These are phyloP conservation scores for Scortechinia acanthostroma DNA, from an alignment of 2,329 filamentous ascomycete species.

Conservation along the genomic window DNA sequence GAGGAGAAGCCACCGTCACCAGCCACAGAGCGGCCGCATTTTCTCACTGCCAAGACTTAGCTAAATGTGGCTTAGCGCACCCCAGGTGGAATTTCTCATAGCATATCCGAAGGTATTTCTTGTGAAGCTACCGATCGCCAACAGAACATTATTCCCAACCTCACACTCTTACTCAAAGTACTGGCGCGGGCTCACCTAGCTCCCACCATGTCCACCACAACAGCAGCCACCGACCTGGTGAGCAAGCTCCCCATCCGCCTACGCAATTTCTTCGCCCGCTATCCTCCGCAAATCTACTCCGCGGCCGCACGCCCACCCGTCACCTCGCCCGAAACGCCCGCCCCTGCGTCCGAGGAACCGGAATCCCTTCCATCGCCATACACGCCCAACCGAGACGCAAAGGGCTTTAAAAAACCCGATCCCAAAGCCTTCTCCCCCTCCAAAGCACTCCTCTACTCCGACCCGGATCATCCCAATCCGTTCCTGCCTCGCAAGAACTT, in stretches of 20 bases:
- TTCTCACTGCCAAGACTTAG: no score
- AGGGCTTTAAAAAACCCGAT: slow-evolving; percentile 26
- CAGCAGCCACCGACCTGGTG: not conserved
- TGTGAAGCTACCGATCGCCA: no score
- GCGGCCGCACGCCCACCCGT: not conserved
- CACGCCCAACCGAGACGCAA: slow-evolving; percentile 8
- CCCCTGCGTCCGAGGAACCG: not conserved
- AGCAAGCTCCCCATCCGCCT: not conserved
- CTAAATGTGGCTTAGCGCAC: not conserved
- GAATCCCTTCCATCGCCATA: not conserved
- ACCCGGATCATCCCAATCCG: slow-evolving; percentile 62
- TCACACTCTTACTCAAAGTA: not conserved
- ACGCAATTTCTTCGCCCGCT: slow-evolving; percentile 1
- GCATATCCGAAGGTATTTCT: no score
- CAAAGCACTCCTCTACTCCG: slow-evolving; percentile 23
- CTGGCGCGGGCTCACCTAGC: not conserved
- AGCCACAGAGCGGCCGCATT: not conserved
- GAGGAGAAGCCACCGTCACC: not conserved
- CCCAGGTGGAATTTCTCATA: not conserved
- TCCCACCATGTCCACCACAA: not conserved
- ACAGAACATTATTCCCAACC: not conserved
- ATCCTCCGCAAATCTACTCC: slow-evolving; percentile 1
- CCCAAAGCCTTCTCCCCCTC: not conserved
- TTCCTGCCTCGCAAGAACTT: slow-evolving; percentile 77
- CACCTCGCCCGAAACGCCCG: not conserved